Base-by-base conservation (phyloP, 495 filamentous ascomycete species). In the Tetracladium marchalianum region DNA sequence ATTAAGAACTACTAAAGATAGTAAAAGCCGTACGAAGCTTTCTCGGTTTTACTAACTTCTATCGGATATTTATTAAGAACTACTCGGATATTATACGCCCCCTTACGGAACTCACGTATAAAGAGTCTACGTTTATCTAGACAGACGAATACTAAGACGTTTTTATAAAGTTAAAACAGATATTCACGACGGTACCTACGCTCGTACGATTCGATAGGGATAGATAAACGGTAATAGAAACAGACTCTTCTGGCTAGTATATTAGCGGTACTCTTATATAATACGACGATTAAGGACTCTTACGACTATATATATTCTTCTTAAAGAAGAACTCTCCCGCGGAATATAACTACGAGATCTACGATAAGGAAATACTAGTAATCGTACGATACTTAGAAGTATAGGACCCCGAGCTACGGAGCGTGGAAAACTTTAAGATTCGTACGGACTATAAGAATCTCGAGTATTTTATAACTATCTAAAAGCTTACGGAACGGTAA, bases 121-220 rank as follows among this genome's bases (percentile, higher is more conserved):
- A 61, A 33, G 43, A 55, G n/a, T 18, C 24, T 17, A 11, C 19
- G 6, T 46, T 46, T 17, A 6, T 10, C 32, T 46, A 39, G 43
- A 56, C 61, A 24, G 58, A 70, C 39, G 66, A 73, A 44, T 67
- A 61, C 35, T 70, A 76, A 48, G 55, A 68, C 41, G 71, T 73
- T 22, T 76, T 76, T 43, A 60, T 62, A 11, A 42, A 50, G 5
- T 55, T 72, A 42, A 73, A 78, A 55, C 62, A 64, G 16, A 57
- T 63, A 42, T 72, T 73, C 62, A 68, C 69, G 43, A 39, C 37
- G 11, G 54, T 53, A 12, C 66, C n/a, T n/a, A n/a, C n/a, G n/a
- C n/a, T n/a, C n/a, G n/a, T n/a, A n/a, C n/a, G n/a, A n/a, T n/a
- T 55, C 39, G 49, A 62, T 19, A 45, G 43, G 12, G 37, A 57